Base-by-base conservation (phyloP, 768 basidiomycete genomes). In the Leccinum sublutescens region DNA sequence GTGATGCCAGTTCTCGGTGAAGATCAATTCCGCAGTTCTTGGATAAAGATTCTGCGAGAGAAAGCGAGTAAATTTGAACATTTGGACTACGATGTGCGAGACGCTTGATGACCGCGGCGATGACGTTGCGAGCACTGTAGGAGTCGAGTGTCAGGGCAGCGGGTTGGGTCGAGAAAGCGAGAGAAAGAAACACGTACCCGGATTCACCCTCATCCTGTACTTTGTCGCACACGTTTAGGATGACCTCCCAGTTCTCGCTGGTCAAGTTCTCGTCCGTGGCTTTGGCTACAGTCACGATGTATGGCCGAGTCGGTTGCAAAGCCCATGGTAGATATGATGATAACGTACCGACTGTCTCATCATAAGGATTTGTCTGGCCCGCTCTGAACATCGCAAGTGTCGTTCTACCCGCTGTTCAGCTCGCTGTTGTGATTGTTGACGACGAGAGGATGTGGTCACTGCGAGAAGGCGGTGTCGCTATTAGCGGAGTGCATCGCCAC, bases 201-300 rank as follows among this genome's bases (percentile, higher is more conserved):
- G 82, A 75, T 69, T 88, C 85, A 2, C 92, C 89, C 63, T 99
- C 96, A 12, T 95, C 94, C 31, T 82, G 79, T 6, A 99, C 95
- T 75, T 97, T 97, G 78, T 99, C 97, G 66, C 95, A 97, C n/a
- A 98, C 75, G 66, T 91, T 93, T 52, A 98, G 71, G 62, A 95
- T 93, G 59, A 94, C 79, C 71, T 95, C 95, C 97, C 97, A 99
- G 74, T 97, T 92, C 77, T 97, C 96, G 56, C 82, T 80, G 1
- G 95, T 95, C 59, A 95, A 79, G 73, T 94, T 95, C 83, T 98
- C 97, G 73, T 95, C 93, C n/a, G 97, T 99, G 34, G 96, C 91
- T 77, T 97, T 96, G 67, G 76, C 95, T 97, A 74, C n/a, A 45
- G 50, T 10, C 29, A 11, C 31, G 56, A 34, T 23, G 25, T n/a